Evolutionary conservation across 768 basidiomycete genomes (phyloP), one percentile per base, ranked within the genome.

Genomic region (Trametes villosa): DNA sequence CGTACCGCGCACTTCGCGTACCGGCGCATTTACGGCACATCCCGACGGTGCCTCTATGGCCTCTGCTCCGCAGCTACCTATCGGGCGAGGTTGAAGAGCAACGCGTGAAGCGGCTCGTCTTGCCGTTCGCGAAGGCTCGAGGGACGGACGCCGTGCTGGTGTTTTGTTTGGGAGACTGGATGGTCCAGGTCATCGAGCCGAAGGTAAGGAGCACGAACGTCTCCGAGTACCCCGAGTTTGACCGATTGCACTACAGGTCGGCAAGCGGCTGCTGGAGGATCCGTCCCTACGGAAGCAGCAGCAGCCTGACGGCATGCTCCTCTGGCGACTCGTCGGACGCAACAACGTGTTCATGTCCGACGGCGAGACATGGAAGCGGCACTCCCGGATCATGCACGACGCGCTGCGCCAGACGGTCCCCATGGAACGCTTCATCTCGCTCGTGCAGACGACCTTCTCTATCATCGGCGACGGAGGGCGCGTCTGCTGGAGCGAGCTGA

Each of bases 91-190:
- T 70, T 4, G 75, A 75, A 30, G 75, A 78, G 50, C 66, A 60
- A 26, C 73, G 76, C 3, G 67, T 78, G 36, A 63, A 68, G 47
- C 65, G 72, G 9, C 71, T 76, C 50, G 68, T 79, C 38, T 51
- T 79, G 13, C 78, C 78, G 4, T 75, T 74, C 54, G 76, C 73
- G 24, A 66, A 63, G 44, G 63, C 70, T 34, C 67, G 67, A 30
- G 60, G 47, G 15, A 73, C 74, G 45, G 72, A 72, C 17, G 71
- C 76, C 36, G 77, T 78, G 3, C 61, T 76, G 6, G 76, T 79
- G 1, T 79, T 71, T 63, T 72, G 72, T 51, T 70, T 79, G 6
- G 77, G 78, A 22, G 68, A 71, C 63, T 79, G 78, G 78, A 73
- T 73, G 40, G 69, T 79, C 38, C 78, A 79, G 46, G 68, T 79